Percentiles rank a stretch among this genome's conserved stretches.
phyloP scores from a whole-genome alignment of 441 rosid species.

The Populus trichocarpa region DNA sequence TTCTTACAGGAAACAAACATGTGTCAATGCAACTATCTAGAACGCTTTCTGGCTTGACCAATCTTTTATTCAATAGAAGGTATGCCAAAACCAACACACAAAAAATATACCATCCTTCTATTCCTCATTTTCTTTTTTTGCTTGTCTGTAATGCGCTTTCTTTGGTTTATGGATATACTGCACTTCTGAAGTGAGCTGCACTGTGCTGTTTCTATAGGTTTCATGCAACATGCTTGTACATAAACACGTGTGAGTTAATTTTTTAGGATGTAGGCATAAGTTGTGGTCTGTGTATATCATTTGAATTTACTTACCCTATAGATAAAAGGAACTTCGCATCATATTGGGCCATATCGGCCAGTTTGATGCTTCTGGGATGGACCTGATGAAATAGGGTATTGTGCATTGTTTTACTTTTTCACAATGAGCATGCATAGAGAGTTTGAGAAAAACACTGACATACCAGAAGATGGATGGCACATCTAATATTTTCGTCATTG shows the following conservation, averaged over 20 bases:
- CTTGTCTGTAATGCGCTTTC: neutral
- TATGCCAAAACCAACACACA: constrained; percentile 14
- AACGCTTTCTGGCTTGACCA: constrained; percentile 57
- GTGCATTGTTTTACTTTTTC: constrained; percentile 2
- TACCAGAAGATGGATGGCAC: neutral
- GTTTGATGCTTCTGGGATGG: neutral
- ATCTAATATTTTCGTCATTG: constrained; percentile 21
- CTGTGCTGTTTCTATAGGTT: neutral
- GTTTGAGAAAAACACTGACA: neutral
- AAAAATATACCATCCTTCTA: neutral
- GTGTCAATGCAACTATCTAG: constrained; percentile 70
- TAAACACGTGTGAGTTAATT: neutral
- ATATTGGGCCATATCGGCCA: neutral
- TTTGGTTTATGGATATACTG: neutral
- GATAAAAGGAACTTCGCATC: neutral
- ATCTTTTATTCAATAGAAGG: constrained; percentile 75
- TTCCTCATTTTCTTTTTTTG: neutral
- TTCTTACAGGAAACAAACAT: constrained; percentile 43
- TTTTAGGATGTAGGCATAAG: neutral
- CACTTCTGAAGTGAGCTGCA: neutral
- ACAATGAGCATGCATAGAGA: neutral
- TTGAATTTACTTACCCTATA: neutral
- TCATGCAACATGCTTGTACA: neutral
- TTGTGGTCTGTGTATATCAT: neutral
- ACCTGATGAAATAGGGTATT: neutral